Conservation (phyloP, 345 rosid species). For the Eucalyptus leucophloia region DNA sequence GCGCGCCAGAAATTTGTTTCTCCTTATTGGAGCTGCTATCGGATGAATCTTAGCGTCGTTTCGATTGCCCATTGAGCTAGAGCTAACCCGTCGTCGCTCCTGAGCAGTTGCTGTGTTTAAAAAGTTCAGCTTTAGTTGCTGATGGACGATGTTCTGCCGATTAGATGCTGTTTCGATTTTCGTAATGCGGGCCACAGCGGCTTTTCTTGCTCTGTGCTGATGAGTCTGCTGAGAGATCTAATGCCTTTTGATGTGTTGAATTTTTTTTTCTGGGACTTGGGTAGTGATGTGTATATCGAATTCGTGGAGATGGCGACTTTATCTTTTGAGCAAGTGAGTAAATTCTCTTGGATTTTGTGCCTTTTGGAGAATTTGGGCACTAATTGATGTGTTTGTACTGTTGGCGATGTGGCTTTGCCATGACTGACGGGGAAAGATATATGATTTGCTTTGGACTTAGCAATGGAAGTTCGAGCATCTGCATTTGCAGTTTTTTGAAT, state of each 20-base stretch:
- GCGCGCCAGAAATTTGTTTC: not conserved
- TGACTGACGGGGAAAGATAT: not conserved
- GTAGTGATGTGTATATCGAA: not conserved
- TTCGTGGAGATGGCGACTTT: not conserved
- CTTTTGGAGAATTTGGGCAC: not conserved
- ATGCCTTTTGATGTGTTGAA: not conserved
- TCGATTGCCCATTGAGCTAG: not conserved
- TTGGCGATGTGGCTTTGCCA: not conserved
- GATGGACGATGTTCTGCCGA: not conserved
- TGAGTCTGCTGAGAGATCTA: not conserved
- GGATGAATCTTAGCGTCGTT: not conserved
- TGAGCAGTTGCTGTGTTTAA: not conserved
- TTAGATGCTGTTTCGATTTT: not conserved
- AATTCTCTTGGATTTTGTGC: not conserved
- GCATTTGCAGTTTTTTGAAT: not conserved
- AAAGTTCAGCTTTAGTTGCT: not conserved
- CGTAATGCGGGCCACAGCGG: not conserved
- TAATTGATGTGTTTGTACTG: not conserved
- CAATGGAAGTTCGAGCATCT: not conserved
- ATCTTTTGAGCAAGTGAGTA: not conserved
- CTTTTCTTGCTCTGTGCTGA: not conserved
- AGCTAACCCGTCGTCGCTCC: not conserved
- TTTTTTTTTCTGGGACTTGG: not conserved
- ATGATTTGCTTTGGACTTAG: not conserved
- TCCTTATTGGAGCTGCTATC: not conserved